Base-by-base conservation (phyloP, 768 basidiomycete species). In the Lepiota subincarnata region DNA sequence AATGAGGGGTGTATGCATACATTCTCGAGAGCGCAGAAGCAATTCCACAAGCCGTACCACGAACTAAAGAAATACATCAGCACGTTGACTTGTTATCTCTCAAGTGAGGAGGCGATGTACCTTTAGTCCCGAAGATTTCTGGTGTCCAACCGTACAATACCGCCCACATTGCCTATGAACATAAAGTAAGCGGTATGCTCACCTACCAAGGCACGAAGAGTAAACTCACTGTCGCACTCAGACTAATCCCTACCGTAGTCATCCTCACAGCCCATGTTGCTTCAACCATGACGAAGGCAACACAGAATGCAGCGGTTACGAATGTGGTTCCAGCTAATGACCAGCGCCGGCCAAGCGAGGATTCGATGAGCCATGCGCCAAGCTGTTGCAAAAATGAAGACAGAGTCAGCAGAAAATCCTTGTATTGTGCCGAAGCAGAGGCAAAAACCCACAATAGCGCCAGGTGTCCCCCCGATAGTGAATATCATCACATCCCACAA, bases 71-170 rank as follows among this genome's bases (percentile, higher is more conserved):
- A 43, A 53, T 37, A 2, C 46, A 18, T 48, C 28, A 56, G 18
- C 11, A 57, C 41, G 48, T 47, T 8, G 26, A 48, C 44, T 20
- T 43, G 14, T 7, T 22, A 14, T 26, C 12, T 18, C 31, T n/a
- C 40, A 36, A n/a, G 5, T 24, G 8, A 12, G 28, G 34, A 6
- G n/a, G 48, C 13, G 13, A 58, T 68, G 36, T 59, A 85, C 85
- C 80, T 73, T 83, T 83, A 0, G 90, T 91, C 0, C 80, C 83
- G 62, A 95, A 94, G 12, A 92, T 86, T 67, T 91, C 89, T 2
- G 92, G 92, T 0, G 92, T 92, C 86, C 89, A 90, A 3, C 89
- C 89, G 60, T 92, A 92, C 48, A 92, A 60, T n/a, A 92, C 85
- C 10, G 90, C 88, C 80, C 87, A 92, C 90, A 91, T 90, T 2